Evolutionary conservation across 1,284 basidiomycete species (phyloP), one percentile per base, ranked within the genome.

Genomic region (Puccinia hordei): DNA sequence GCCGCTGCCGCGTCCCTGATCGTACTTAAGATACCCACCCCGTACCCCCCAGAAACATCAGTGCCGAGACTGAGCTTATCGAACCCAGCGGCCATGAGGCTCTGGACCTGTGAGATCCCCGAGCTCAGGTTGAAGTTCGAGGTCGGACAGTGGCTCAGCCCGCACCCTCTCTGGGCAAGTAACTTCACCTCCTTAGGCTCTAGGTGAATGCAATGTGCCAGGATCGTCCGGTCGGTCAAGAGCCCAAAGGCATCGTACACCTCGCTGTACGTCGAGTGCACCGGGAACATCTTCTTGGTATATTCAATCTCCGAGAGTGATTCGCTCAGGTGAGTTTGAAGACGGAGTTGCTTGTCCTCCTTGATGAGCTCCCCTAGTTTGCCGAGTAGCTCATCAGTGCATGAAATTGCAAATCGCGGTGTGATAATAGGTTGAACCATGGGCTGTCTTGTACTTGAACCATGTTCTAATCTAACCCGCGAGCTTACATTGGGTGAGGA

Each of bases 271-370:
- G 84, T 84, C 19, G 83, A 82, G 51, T 83, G 82, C 41, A 83
- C 84, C 2, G 87, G 86, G 86, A 94, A 97, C 55, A 92, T 87
- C 73, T 88, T 82, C 81, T 89, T 88, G 2, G 92, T 91, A 83
- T 89, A 89, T 38, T 86, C 87, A 81, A 97, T 89, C 86, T 99
- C 96, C 30, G 88, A 86, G 6, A 85, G 86, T 85, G 95, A 97
- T 87, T 99, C 96, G 33, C 91, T 91, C 49, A 98, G 90, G 86
- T 98, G 96, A 0, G 96, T 98, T 86, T 99, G 95, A 73, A 98
- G 92, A 59, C 89, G 89, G 51, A 98, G 87, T 22, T 61, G 44
- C 22, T 82, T 82, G 76, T 85, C 84, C 59, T 81, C 81, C 17
- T 83, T 83, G 9, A 85, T 83, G 57, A 95, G 87, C 2, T 88